Conservation (phyloP, 495 filamentous ascomycete genomes). For the Clohesyomyces aquaticus region DNA sequence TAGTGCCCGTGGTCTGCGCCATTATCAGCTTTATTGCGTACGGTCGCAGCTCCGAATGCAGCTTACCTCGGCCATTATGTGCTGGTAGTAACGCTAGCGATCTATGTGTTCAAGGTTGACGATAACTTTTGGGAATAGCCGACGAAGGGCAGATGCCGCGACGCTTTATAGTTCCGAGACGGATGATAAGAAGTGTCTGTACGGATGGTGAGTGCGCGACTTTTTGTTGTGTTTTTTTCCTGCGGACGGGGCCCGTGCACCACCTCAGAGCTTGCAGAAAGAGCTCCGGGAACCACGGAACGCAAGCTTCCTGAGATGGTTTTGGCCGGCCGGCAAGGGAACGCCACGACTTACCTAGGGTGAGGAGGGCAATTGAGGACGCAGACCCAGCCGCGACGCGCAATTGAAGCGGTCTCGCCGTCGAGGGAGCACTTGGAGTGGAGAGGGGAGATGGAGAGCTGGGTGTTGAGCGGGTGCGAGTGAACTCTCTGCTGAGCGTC, state of each 20-base stretch:
- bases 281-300: conserved; percentile 12
- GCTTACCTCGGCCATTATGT: conserved; percentile 40
- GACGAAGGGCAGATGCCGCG: background rate
- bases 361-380: conserved; percentile 19
- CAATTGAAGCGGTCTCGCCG: conserved; percentile 39
- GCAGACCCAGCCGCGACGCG: conserved; percentile 40
- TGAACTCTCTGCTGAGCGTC: conserved; percentile 27
- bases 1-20: conserved; percentile 29
- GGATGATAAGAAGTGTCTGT: conserved; percentile 20
- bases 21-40: conserved; percentile 12
- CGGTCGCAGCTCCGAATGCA: background rate
- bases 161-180: background rate
- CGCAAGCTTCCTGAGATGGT: no score
- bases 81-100: no score
- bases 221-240: conserved; percentile 29
- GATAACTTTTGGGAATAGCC: background rate
- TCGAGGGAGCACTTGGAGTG: conserved; percentile 30
- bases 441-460: conserved; percentile 18
- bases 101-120: conserved; percentile 1
- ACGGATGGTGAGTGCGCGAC: conserved; percentile 5
- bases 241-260: conserved; percentile 11
- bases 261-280: background rate
- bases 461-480: conserved; percentile 7
- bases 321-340: no score
- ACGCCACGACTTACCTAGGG: conserved; percentile 15